Evolutionary conservation across 2,329 filamentous ascomycete species (phyloP).

Genomic region (Leptographium radiaticola): DNA sequence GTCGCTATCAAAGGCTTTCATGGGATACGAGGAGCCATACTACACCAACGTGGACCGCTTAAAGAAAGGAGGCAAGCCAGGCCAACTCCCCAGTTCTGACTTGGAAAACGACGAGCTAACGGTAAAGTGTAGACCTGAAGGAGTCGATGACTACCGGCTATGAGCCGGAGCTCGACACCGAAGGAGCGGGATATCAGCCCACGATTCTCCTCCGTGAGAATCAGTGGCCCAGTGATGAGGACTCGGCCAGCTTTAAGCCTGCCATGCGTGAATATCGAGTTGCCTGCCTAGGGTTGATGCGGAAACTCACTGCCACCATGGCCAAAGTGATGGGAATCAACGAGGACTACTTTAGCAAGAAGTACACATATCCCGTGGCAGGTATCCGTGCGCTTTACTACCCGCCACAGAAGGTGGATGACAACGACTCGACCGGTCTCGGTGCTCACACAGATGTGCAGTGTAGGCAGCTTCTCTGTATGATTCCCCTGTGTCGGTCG

Average conservation of each 20-base stretch:
- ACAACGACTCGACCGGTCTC: slow-evolving; percentile 1
- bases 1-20: slow-evolving; percentile 1
- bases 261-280: not conserved
- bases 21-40: slow-evolving; percentile 6
- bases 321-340: not conserved
- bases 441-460: slow-evolving; percentile 2
- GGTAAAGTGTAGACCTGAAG: slow-evolving; percentile 3
- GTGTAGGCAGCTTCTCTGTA: not conserved
- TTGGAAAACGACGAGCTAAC: too few relatives aligned
- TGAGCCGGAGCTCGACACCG: slow-evolving; percentile 4
- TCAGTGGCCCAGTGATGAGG: not conserved
- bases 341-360: not conserved
- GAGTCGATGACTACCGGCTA: slow-evolving; percentile 7
- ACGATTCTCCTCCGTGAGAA: not conserved
- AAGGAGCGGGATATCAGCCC: not conserved
- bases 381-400: slow-evolving; percentile 1
- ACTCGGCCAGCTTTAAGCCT: not conserved
- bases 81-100: too few relatives aligned
- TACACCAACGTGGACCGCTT: slow-evolving; percentile 6
- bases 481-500: not conserved
- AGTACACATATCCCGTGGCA: not conserved
- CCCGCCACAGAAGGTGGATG: not conserved
- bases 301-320: not conserved
- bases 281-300: not conserved
- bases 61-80: not conserved